Evolutionary conservation across 2,329 filamentous ascomycete species (phyloP).

Genomic region (Colletotrichum aenigma): DNA sequence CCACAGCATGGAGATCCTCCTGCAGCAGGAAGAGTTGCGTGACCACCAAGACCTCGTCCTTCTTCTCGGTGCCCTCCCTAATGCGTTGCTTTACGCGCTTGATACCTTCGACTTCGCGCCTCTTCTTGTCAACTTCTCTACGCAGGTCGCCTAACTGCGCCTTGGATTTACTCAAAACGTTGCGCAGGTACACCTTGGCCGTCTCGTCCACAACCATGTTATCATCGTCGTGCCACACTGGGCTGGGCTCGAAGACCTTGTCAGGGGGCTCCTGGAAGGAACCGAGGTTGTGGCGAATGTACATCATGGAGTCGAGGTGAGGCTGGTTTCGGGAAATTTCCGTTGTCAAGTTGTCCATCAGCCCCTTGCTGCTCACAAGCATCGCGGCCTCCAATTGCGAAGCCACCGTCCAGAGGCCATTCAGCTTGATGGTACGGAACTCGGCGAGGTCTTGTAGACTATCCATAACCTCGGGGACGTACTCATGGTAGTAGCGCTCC

Average conservation of each 20-base stretch:
- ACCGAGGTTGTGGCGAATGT: conserved; percentile 87
- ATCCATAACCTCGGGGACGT: conserved; percentile 91
- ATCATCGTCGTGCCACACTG: conserved; percentile 95
- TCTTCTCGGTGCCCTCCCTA: conserved; percentile 82
- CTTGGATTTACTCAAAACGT: conserved; percentile 91
- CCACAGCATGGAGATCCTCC: conserved; percentile 82
- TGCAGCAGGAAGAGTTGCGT: conserved; percentile 83
- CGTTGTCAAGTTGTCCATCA: conserved; percentile 73
- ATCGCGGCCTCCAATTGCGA: conserved; percentile 81
- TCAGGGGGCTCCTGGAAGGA: conserved; percentile 84
- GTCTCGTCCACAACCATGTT: conserved; percentile 84
- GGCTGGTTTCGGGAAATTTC: conserved; percentile 91
- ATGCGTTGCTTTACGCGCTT: conserved; percentile 77
- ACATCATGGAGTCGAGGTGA: conserved; percentile 95
- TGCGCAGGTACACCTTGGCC: conserved; percentile 89
- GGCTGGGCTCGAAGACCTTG: conserved; percentile 89
- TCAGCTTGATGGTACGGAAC: conserved; percentile 83
- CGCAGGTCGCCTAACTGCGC: conserved; percentile 79
- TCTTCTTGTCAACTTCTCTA: conserved; percentile 84
- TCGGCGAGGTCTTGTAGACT: conserved; percentile 93
- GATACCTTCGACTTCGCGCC: conserved; percentile 80
- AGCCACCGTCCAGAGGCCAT: conserved; percentile 83
- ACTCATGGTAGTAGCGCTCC: conserved; percentile 96
- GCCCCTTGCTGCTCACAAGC: conserved; percentile 73
- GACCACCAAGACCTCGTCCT: conserved; percentile 87